These are phyloP conservation scores for Collybiopsis confluens DNA, from an alignment of 768 basidiomycete species.

Conservation along the genomic window DNA sequence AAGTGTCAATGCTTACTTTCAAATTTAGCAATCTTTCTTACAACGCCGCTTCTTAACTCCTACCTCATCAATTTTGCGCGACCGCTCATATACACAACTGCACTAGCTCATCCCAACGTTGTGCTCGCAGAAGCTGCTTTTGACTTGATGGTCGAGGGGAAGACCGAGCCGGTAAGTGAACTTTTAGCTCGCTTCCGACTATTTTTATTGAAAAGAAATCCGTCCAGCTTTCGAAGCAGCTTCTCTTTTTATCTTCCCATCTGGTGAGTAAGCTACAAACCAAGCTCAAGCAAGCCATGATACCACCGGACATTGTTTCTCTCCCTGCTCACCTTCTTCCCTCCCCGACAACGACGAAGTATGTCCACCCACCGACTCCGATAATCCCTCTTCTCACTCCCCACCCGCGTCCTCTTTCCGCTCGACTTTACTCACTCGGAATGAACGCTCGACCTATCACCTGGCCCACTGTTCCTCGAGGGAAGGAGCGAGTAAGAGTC, in stretches of 20 bases:
- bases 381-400: slow-evolving; percentile 84
- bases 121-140: slow-evolving; percentile 75
- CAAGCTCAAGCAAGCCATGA: slow-evolving; percentile 30
- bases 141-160: slow-evolving; percentile 70
- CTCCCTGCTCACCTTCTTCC: slow-evolving; percentile 30
- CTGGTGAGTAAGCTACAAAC: slow-evolving; percentile 40
- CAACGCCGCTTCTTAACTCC: slow-evolving; percentile 65
- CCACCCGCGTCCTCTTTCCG: slow-evolving; percentile 70
- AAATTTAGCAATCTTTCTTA: slow-evolving; percentile 66
- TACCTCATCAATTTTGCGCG: slow-evolving; percentile 92
- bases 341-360: slow-evolving; percentile 14
- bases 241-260: slow-evolving; percentile 22
- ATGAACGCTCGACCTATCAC: slow-evolving; percentile 75
- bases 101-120: slow-evolving; percentile 72
- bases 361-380: slow-evolving; percentile 58
- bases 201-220: not conserved
- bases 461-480: slow-evolving; percentile 88
- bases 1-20: not conserved
- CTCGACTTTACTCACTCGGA: slow-evolving; percentile 49
- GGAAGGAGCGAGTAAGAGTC: slow-evolving; percentile 80
- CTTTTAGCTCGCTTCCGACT: not conserved
- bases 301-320: slow-evolving; percentile 32
- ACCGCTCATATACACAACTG: slow-evolving; percentile 88
- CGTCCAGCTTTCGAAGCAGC: slow-evolving; percentile 10
- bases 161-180: slow-evolving; percentile 51